These are phyloP conservation scores for Phascolomyces articulosus DNA, from an alignment of 371 early-diverging fungal species.

Conservation along the genomic window DNA sequence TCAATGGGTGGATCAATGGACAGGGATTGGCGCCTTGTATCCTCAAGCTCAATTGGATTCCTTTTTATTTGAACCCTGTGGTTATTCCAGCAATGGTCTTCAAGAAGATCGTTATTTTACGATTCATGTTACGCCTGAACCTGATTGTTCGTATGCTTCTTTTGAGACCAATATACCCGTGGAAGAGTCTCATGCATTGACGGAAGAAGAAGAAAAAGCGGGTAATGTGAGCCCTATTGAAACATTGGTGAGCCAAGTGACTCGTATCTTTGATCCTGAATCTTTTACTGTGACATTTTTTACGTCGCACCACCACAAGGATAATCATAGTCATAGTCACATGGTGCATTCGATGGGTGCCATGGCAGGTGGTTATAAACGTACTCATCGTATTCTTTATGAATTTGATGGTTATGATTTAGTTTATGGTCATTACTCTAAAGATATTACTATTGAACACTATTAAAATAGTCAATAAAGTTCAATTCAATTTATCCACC, in stretches of 20 bases:
- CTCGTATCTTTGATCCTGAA: slow-evolving; percentile 81
- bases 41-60: slow-evolving; percentile 82
- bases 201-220: background rate
- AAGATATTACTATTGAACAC: background rate
- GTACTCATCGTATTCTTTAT: slow-evolving; percentile 76
- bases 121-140: slow-evolving; percentile 96
- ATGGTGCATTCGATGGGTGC: slow-evolving; percentile 52
- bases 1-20: slow-evolving; percentile 65
- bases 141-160: slow-evolving; percentile 95
- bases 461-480: background rate
- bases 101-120: slow-evolving; percentile 85
- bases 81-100: slow-evolving; percentile 92
- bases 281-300: slow-evolving; percentile 88
- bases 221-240: slow-evolving; percentile 22
- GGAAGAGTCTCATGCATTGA: slow-evolving; percentile 28
- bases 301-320: slow-evolving; percentile 56
- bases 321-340: slow-evolving; percentile 40
- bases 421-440: slow-evolving; percentile 68
- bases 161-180: slow-evolving; percentile 93
- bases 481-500: no score
- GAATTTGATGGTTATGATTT: slow-evolving; percentile 83
- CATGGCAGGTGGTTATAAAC: slow-evolving; percentile 57
- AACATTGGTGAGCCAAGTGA: slow-evolving; percentile 74
- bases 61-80: slow-evolving; percentile 91
- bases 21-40: slow-evolving; percentile 82